Evolutionary conservation across 1,284 basidiomycete species (phyloP).

Genomic region (Lignosus rhinocerotis): DNA sequence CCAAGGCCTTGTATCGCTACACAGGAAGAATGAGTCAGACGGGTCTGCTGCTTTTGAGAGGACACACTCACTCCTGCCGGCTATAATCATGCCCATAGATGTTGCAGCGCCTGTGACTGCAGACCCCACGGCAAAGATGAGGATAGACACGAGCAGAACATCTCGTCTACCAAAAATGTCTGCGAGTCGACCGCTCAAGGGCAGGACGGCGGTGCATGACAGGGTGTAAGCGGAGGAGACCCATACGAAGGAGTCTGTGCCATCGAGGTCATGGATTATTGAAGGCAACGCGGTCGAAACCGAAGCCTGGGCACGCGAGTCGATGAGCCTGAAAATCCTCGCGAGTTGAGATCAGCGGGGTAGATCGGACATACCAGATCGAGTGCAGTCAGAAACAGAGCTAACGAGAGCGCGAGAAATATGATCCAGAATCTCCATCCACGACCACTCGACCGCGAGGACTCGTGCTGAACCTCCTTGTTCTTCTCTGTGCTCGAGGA

Average conservation of each 20-base stretch:
- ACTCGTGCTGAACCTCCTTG: neutral
- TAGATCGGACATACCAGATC: constrained; percentile 17
- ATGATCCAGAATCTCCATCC: constrained; percentile 22
- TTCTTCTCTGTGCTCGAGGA: neutral
- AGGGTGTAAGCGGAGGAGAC: constrained; percentile 31
- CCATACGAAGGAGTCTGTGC: constrained; percentile 34
- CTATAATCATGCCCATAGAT: constrained; percentile 38
- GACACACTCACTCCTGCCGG: constrained; percentile 15
- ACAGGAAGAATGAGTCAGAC: neutral
- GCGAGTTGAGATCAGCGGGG: neutral
- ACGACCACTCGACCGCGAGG: neutral
- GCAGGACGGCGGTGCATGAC: constrained; percentile 30
- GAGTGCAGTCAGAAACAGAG: constrained; percentile 20
- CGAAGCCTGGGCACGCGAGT: constrained; percentile 27
- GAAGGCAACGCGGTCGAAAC: constrained; percentile 36
- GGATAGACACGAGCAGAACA: constrained; percentile 33
- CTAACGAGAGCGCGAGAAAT: constrained; percentile 13
- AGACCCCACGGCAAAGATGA: constrained; percentile 38
- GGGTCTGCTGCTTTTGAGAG: neutral
- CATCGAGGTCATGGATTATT: constrained; percentile 33
- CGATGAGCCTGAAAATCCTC: neutral
- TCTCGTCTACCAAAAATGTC: constrained; percentile 37
- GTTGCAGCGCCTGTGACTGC: constrained; percentile 37
- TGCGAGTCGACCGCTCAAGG: constrained; percentile 29
- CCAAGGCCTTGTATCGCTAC: constrained; percentile 46